These are phyloP conservation scores for Silene uniflora DNA, from an alignment of 148 eudicot species.

Conservation along the genomic window DNA sequence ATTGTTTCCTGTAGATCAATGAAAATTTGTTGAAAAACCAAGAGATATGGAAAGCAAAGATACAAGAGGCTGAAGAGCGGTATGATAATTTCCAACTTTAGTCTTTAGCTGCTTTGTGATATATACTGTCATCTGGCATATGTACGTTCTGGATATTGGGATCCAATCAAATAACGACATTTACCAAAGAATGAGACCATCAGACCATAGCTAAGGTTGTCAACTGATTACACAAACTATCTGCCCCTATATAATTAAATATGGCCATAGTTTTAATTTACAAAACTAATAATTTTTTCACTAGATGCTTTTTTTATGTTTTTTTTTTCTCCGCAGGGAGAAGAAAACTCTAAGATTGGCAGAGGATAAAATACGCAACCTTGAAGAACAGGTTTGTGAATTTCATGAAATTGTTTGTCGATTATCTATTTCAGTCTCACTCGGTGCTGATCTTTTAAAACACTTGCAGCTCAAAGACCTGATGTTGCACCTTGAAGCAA, in stretches of 20 bases:
- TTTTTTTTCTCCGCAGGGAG: constrained; percentile 42
- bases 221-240: too few species aligned
- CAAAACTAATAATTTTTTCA: background rate
- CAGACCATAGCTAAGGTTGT: background rate
- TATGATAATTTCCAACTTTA: constrained; percentile 18
- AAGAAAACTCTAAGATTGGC: constrained; percentile 46
- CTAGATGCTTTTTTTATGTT: background rate
- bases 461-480: constrained; percentile 42
- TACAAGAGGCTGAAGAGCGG: constrained; percentile 62
- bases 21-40: constrained; percentile 70
- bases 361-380: constrained; percentile 56
- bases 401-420: background rate
- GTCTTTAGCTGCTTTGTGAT: too few species aligned
- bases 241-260: too few species aligned
- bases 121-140: too few species aligned
- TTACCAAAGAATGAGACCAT: background rate
- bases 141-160: too few species aligned
- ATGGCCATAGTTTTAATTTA: background rate
- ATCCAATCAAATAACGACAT: background rate
- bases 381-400: constrained; percentile 74
- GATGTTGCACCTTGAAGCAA: constrained; percentile 55
- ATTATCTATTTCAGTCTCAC: background rate
- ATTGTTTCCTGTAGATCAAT: constrained; percentile 52
- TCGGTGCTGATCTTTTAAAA: background rate
- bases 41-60: constrained; percentile 68